Evolutionary conservation across 2,329 filamentous ascomycete genomes (phyloP), one percentile per base, ranked within the genome.

Genomic region (Fusarium pseudocircinatum): DNA sequence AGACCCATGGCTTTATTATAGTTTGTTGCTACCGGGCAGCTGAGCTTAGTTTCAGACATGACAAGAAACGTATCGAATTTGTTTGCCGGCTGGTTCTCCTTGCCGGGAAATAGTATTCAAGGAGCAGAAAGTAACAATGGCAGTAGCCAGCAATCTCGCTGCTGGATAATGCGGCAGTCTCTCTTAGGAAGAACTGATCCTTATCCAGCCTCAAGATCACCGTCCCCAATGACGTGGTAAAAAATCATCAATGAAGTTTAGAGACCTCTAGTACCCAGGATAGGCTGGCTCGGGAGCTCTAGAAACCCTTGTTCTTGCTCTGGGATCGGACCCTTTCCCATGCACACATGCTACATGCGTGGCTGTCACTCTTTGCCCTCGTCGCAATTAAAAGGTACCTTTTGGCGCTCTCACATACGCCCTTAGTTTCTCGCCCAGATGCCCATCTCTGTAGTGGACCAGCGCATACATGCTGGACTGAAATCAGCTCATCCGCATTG

Each of bases 341-440:
- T 68, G 71, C 69, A 65, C 61, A 67, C 61, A 70, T 67, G 63
- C 60, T 62, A 69, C 73, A 71, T 75, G 68, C 72, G 76, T 66
- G 70, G 62, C 52, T 69, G 63, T 66, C 53, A 57, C 63, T 71
- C 69, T 72, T 65, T 50, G 52, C 56, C 47, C 69, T 67, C 39
- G 68, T 66, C 64, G 50, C 67, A 69, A 73, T 60, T 53, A 69
- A 68, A 68, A 39, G 42, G 43, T 50, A 28, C 61, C 32, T 44
- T 46, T 68, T 60, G 61, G 67, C 57, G 53, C 73, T 73, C 61
- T 62, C 60, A 49, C n/a, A 44, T 47, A 68, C 60, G 70, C 62
- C 72, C 71, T 66, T 62, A 70, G 46, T 53, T 65, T 69, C 63
- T 67, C 70, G 65, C 61, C 61, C 66, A 68, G 64, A 53, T 61